Conservation (phyloP, 805 yeast genomes). For the Hanseniaspora clermontiae region DNA sequence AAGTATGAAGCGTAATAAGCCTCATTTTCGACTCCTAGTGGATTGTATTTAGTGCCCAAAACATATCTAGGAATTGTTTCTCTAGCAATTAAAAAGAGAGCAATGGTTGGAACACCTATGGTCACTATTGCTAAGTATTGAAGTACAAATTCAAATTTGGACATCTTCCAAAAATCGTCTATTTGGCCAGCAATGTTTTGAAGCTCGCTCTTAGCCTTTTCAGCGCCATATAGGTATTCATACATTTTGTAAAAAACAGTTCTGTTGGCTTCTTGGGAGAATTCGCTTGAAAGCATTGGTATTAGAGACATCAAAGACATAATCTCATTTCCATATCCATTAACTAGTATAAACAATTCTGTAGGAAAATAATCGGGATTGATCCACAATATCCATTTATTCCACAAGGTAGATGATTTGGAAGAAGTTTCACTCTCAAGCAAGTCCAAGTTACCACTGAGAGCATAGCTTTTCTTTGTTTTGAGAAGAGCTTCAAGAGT, state of each 20-base stretch:
- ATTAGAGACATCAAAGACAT: neutral
- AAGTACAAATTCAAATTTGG: neutral
- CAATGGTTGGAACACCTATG: neutral
- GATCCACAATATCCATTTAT: neutral
- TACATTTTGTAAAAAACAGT: constrained; percentile 9
- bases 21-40: neutral
- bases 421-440: neutral
- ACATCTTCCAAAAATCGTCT: neutral
- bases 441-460: neutral
- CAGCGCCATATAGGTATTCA: constrained; percentile 2
- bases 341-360: neutral
- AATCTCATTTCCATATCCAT: neutral
- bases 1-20: neutral
- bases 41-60: neutral
- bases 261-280: neutral
- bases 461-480: neutral
- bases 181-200: neutral
- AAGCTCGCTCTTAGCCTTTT: neutral
- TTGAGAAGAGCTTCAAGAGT: neutral
- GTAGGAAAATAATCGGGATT: constrained; percentile 3
- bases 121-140: neutral
- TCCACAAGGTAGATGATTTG: neutral
- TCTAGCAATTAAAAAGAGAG: neutral
- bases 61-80: constrained; percentile 3
- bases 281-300: neutral